These are phyloP conservation scores for Fusarium secorum DNA, from an alignment of 2,329 filamentous ascomycete genomes.

Conservation along the genomic window DNA sequence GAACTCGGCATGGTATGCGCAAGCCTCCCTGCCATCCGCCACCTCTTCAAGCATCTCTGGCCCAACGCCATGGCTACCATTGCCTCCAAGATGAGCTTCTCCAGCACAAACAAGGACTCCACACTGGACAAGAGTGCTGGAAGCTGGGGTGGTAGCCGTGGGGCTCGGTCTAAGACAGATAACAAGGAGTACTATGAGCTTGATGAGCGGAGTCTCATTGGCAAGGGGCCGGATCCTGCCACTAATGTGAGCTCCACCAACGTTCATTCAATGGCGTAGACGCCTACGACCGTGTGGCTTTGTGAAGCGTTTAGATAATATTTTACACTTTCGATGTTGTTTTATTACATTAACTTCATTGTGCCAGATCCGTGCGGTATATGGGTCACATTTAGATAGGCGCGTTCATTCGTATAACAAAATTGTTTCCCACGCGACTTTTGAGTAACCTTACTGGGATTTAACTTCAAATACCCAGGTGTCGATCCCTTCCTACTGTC, in stretches of 20 bases:
- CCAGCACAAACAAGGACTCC: constrained; percentile 12
- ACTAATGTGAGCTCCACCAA: neutral
- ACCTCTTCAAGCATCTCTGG: constrained; percentile 34
- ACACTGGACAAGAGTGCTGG: constrained; percentile 9
- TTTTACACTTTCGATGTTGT: neutral
- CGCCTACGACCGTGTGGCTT: neutral
- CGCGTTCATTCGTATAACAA: neutral
- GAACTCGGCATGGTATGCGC: constrained; percentile 35
- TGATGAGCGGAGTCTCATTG: constrained; percentile 29
- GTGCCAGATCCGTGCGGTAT: neutral
- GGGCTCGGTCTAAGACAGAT: constrained; percentile 25
- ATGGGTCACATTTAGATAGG: neutral
- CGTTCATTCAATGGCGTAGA: neutral
- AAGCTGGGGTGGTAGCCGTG: constrained; percentile 24
- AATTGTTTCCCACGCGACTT: neutral
- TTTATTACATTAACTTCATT: neutral
- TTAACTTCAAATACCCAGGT: neutral
- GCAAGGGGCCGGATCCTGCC: constrained; percentile 2
- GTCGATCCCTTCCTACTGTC: neutral
- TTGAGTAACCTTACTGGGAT: neutral
- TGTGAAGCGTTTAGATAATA: neutral
- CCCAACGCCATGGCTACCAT: constrained; percentile 35
- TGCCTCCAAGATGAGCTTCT: constrained; percentile 23
- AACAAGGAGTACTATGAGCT: constrained; percentile 31
- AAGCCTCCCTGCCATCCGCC: constrained; percentile 31